Percentiles rank a stretch among this genome's conserved stretches.
phyloP scores from a whole-genome alignment of 345 rosid species.

The Populus simonii region DNA sequence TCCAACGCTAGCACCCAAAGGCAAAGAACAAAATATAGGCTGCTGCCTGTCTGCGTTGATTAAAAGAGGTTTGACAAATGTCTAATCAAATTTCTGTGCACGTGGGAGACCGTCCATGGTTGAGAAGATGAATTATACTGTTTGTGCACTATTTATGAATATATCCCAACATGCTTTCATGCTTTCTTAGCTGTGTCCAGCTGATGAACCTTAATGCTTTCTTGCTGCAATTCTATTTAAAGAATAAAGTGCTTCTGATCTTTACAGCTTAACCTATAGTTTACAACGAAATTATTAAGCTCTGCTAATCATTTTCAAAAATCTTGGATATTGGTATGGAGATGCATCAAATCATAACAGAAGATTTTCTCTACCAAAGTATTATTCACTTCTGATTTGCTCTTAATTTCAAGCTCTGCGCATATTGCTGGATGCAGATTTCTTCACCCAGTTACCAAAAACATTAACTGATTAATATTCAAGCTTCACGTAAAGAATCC shows the following conservation, averaged over 20 bases:
- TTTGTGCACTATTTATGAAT: neutral
- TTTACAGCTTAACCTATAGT: conserved; percentile 25
- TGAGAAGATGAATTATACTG: neutral
- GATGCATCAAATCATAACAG: neutral
- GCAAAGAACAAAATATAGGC: neutral
- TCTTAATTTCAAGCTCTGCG: neutral
- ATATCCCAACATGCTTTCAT: neutral
- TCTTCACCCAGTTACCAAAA: neutral
- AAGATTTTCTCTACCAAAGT: neutral
- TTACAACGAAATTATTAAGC: neutral
- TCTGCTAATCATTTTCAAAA: neutral
- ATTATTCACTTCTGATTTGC: too few relatives aligned
- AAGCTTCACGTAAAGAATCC: neutral
- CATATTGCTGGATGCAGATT: neutral
- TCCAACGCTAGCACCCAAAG: neutral
- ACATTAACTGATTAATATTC: too few relatives aligned
- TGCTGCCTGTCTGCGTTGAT: neutral
- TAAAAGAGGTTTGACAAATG: neutral
- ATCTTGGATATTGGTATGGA: neutral
- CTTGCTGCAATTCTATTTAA: conserved; percentile 5
- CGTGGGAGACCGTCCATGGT: neutral
- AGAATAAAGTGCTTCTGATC: conserved; percentile 1
- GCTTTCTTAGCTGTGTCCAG: conserved; percentile 21
- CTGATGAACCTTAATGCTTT: conserved; percentile 4
- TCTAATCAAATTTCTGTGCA: neutral